Evolutionary conservation across 2,329 filamentous ascomycete species (phyloP), one percentile per base, ranked within the genome.

Genomic region (Neopestalotiopsis sp.): DNA sequence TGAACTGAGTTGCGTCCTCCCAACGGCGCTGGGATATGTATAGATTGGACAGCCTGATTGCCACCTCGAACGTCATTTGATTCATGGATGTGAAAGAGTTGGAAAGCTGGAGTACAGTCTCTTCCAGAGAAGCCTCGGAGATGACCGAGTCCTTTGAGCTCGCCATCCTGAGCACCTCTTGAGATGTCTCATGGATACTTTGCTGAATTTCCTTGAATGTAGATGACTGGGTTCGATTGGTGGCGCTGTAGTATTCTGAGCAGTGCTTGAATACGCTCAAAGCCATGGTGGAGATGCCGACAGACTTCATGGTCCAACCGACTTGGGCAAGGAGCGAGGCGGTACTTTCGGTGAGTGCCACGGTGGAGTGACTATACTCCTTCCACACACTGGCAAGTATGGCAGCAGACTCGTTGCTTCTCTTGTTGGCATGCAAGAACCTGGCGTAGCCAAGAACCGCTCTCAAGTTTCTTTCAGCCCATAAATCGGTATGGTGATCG

Each of bases 401-500:
- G 3, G 83, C 80, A 2, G 82, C 81, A 0, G 83, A 79, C 70
- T 87, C 85, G 0, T 76, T 76, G 14, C 79, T 78, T 3, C 84
- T 79, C 71, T 84, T 83, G 63, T 85, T 83, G 0, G 76, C 73
- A 40, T 82, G 79, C n/a, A 87, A 74, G 71, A 85, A 87, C 20
- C 80, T 78, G 6, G 82, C 79, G 70, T 87, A 87, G 1, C 78
- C 76, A n/a, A 84, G 77, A 5, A 83, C 80, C 24, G 82, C 76
- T 64, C 83, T 79, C 30, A 86, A 76, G 72, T 86, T 86, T 73
- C 79, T 81, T 73, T 84, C 79, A 67, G 86, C 84, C 81, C 81
- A 85, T 49, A 83, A 78, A 4, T 80, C 74, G 1, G 82, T 81
- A 56, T 79, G 79, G 30, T 81, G 79, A 10, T 76, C 74, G 30